Conservation (phyloP, 495 filamentous ascomycete genomes). For the Hypoxylon intermedium region DNA sequence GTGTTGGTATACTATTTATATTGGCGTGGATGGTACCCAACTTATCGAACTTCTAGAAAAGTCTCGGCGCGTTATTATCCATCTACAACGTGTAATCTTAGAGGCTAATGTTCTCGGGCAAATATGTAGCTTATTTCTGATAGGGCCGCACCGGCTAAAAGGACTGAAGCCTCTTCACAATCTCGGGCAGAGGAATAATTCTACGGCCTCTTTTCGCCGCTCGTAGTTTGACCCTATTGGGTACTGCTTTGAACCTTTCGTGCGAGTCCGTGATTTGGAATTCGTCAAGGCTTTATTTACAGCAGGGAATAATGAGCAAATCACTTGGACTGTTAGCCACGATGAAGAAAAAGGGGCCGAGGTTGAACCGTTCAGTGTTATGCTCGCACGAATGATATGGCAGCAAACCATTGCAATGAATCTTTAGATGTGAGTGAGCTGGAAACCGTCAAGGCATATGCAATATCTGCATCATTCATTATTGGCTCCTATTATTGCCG, state of each 20-base stretch:
- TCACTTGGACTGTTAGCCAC: too few relatives aligned
- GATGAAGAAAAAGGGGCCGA: too few relatives aligned
- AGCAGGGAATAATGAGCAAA: too few relatives aligned
- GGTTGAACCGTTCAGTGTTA: too few relatives aligned
- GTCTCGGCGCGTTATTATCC: constrained; percentile 19
- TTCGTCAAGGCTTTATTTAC: background rate
- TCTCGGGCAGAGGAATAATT: constrained; percentile 5
- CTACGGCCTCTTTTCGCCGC: constrained; percentile 15
- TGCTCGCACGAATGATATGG: too few relatives aligned
- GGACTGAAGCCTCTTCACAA: constrained; percentile 3
- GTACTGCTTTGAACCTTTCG: constrained; percentile 10
- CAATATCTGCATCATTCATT: too few relatives aligned
- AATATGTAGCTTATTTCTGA: constrained; percentile 19
- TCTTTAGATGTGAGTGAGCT: too few relatives aligned
- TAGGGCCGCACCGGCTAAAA: constrained; percentile 34
- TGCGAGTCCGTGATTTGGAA: constrained; percentile 5
- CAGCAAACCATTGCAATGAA: too few relatives aligned
- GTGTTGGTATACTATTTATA: constrained; percentile 31
- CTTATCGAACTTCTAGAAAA: constrained; percentile 29
- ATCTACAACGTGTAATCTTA: constrained; percentile 5
- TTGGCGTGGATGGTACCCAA: constrained; percentile 33
- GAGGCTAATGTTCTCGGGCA: constrained; percentile 36
- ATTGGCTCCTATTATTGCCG: too few relatives aligned
- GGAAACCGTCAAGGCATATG: too few relatives aligned
- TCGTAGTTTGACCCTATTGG: constrained; percentile 1